Conservation (phyloP, 2,329 filamentous ascomycete genomes). For the Cladophialophora immunda region DNA sequence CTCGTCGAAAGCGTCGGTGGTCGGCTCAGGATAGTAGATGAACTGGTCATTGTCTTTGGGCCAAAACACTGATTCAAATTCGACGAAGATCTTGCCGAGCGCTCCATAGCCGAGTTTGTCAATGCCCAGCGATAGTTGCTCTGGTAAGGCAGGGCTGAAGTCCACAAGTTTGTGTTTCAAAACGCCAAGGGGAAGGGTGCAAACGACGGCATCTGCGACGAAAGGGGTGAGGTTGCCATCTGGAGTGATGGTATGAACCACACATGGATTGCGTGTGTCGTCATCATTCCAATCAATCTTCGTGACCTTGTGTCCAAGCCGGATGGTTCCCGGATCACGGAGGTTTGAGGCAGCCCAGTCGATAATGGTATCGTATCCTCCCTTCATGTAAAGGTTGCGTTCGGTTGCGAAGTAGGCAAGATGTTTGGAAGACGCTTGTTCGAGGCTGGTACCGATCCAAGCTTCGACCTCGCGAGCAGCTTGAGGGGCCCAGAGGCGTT, state of each 20-base stretch:
- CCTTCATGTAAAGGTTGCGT: slow-evolving; percentile 57
- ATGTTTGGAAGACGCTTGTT: slow-evolving; percentile 54
- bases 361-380: slow-evolving; percentile 55
- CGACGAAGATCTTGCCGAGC: slow-evolving; percentile 55
- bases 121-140: slow-evolving; percentile 49
- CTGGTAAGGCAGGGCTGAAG: slow-evolving; percentile 51
- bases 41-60: slow-evolving; percentile 57
- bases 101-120: slow-evolving; percentile 53
- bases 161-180: slow-evolving; percentile 51
- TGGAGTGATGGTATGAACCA: slow-evolving; percentile 39
- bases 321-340: slow-evolving; percentile 47
- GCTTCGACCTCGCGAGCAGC: slow-evolving; percentile 55
- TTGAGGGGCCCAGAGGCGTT: slow-evolving; percentile 55
- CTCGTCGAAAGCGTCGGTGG: slow-evolving; percentile 46
- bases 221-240: slow-evolving; percentile 29
- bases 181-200: slow-evolving; percentile 52
- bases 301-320: slow-evolving; percentile 51
- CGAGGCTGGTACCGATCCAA: slow-evolving; percentile 54
- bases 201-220: slow-evolving; percentile 51
- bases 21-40: slow-evolving; percentile 54
- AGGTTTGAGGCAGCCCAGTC: slow-evolving; percentile 53
- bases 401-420: slow-evolving; percentile 56
- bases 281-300: slow-evolving; percentile 50
- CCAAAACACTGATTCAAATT: slow-evolving; percentile 56
- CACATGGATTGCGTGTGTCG: slow-evolving; percentile 37